Percentiles rank a stretch among this genome's conserved stretches.
Evolutionary conservation across 192 early-diverging fungal genomes (phyloP).

Genomic region (Backusella australiensis): DNA sequence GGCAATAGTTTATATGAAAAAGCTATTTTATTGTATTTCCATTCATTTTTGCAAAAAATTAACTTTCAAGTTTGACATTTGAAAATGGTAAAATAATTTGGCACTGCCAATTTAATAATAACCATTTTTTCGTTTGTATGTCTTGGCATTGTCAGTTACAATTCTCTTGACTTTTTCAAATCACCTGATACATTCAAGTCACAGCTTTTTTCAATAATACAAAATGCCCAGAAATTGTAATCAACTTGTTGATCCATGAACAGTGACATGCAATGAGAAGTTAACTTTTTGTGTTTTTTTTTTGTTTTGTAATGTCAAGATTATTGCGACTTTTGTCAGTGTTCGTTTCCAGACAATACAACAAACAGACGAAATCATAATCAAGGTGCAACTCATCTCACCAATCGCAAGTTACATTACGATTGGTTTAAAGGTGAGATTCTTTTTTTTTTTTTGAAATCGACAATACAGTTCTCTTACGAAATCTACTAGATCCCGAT

Average conservation of each 20-base stretch:
- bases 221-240: constrained; percentile 25
- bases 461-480: background rate
- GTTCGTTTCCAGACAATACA: constrained; percentile 42
- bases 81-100: no score
- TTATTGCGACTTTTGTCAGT: constrained; percentile 43
- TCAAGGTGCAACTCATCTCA: constrained; percentile 31
- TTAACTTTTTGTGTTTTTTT: background rate
- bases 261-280: background rate
- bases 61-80: no score
- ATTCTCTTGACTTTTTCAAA: background rate
- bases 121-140: constrained; percentile 5
- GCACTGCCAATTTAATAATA: no score
- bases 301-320: constrained; percentile 20
- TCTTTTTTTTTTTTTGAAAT: background rate
- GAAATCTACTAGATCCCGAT: constrained; percentile 21
- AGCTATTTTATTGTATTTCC: no score
- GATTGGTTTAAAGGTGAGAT: constrained; percentile 35
- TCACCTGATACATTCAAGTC: background rate
- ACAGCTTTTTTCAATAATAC: background rate
- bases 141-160: background rate
- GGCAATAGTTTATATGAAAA: background rate
- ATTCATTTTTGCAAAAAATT: no score
- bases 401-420: constrained; percentile 35
- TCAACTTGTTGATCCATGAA: background rate
- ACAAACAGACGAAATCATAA: constrained; percentile 37